These are phyloP conservation scores for Croton setiger DNA, from an alignment of 441 rosid genomes.

Conservation along the genomic window DNA sequence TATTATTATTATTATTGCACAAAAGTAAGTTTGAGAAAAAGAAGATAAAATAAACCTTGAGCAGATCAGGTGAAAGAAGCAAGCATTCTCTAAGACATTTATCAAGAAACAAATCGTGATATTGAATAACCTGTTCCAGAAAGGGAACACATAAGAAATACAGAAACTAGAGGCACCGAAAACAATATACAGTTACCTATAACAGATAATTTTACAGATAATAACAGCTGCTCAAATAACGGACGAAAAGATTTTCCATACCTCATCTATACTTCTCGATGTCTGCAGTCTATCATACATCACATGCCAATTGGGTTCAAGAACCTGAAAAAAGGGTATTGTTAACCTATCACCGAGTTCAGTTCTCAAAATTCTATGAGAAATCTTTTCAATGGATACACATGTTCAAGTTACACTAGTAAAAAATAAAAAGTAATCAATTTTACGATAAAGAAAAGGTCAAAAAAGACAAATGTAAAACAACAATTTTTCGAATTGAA, in stretches of 20 bases:
- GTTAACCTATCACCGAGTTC: conserved; percentile 2
- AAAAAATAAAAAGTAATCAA: background rate
- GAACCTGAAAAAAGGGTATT: conserved; percentile 56
- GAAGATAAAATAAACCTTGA: conserved; percentile 61
- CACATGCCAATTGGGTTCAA: conserved; percentile 97
- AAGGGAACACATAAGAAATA: background rate
- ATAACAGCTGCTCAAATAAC: background rate
- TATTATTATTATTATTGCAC: background rate
- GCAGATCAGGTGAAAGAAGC: conserved; percentile 88
- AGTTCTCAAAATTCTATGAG: background rate
- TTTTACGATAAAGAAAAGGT: background rate
- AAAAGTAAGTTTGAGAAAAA: background rate
- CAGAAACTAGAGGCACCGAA: background rate
- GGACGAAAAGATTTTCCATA: conserved; percentile 16
- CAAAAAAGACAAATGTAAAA: background rate
- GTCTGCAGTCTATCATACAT: conserved; percentile 74
- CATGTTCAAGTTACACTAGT: background rate
- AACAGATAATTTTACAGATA: background rate
- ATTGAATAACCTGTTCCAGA: conserved; percentile 74
- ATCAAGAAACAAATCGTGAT: conserved; percentile 88
- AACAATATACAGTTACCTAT: background rate
- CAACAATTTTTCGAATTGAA: background rate
- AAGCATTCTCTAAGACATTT: conserved; percentile 94
- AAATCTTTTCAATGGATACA: too few relatives aligned
- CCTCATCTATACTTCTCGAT: conserved; percentile 91